These are phyloP conservation scores for Flammula alnicola DNA, from an alignment of 1,284 basidiomycete genomes.

Conservation along the genomic window DNA sequence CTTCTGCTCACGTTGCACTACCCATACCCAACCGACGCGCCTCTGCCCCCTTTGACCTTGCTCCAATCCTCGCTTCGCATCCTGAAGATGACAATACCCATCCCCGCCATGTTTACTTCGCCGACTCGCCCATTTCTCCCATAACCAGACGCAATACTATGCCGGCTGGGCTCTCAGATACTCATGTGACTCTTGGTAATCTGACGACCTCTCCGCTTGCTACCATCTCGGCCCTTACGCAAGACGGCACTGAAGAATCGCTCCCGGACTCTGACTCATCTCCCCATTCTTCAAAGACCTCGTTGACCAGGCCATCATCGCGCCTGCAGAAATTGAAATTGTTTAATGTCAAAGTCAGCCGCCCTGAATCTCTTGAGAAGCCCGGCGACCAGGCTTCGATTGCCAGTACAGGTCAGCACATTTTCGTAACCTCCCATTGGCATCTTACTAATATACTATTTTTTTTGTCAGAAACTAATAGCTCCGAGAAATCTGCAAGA, in stretches of 20 bases:
- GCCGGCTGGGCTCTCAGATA: slow-evolving; percentile 10
- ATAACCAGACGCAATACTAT: slow-evolving; percentile 23
- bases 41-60: slow-evolving; percentile 23
- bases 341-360: slow-evolving; percentile 18
- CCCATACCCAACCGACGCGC: slow-evolving; percentile 23
- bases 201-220: slow-evolving; percentile 13
- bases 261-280: slow-evolving; percentile 33
- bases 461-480: slow-evolving; percentile 18
- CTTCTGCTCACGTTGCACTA: slow-evolving; percentile 3
- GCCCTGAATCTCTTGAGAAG: slow-evolving; percentile 21
- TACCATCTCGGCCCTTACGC: slow-evolving; percentile 10
- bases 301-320: slow-evolving; percentile 19
- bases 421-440: slow-evolving; percentile 7
- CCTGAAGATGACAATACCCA: slow-evolving; percentile 18
- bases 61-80: slow-evolving; percentile 23
- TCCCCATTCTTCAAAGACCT: slow-evolving; percentile 24
- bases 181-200: slow-evolving; percentile 12
- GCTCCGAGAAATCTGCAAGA: slow-evolving; percentile 22
- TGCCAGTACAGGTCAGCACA: slow-evolving; percentile 24
- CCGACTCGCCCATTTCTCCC: slow-evolving; percentile 25
- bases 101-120: slow-evolving; percentile 37
- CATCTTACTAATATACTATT: slow-evolving; percentile 8
- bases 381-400: slow-evolving; percentile 23
- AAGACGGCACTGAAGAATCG: slow-evolving; percentile 23
- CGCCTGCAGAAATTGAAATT: slow-evolving; percentile 29